phyloP scores from a whole-genome alignment of 345 rosid genomes.

The Pugionium dolabratum region DNA sequence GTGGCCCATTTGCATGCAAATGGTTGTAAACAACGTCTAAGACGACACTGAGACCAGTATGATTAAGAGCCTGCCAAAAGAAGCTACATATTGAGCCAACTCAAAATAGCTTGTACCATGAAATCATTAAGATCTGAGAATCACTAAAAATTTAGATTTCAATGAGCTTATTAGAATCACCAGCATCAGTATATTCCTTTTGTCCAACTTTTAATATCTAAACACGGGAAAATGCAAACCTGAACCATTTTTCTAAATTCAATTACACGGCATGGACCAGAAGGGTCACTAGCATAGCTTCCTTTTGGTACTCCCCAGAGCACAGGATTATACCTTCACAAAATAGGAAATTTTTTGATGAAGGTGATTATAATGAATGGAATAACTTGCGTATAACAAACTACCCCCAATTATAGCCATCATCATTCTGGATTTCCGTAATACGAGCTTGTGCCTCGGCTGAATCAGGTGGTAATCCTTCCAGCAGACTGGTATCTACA shows the following conservation, averaged over 20 bases:
- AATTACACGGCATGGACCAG: conserved; percentile 66
- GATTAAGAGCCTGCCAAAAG: conserved; percentile 63
- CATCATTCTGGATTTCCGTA: conserved; percentile 66
- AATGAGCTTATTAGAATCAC: conserved; percentile 11
- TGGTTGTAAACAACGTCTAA: conserved; percentile 97
- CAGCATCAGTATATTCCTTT: not conserved
- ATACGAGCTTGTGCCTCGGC: conserved; percentile 75
- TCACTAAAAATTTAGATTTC: conserved; percentile 21
- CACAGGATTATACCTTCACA: conserved; percentile 85
- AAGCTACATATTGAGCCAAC: conserved; percentile 24
- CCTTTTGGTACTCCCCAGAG: conserved; percentile 98
- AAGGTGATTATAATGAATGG: conserved; percentile 25
- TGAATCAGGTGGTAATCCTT: conserved; percentile 74
- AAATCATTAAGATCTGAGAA: conserved; percentile 14
- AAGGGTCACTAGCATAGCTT: conserved; percentile 84
- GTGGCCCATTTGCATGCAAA: conserved; percentile 85
- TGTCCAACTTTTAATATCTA: not conserved
- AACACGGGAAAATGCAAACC: conserved; percentile 48
- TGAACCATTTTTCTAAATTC: conserved; percentile 96
- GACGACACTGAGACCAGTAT: conserved; percentile 67
- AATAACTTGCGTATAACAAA: conserved; percentile 35
- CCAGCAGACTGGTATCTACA: conserved; percentile 69
- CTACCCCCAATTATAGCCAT: conserved; percentile 98
- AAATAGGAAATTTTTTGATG: conserved; percentile 33
- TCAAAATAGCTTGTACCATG: conserved; percentile 9